Conservation (phyloP, 2,329 filamentous ascomycete genomes). For the Xylaria sp. region DNA sequence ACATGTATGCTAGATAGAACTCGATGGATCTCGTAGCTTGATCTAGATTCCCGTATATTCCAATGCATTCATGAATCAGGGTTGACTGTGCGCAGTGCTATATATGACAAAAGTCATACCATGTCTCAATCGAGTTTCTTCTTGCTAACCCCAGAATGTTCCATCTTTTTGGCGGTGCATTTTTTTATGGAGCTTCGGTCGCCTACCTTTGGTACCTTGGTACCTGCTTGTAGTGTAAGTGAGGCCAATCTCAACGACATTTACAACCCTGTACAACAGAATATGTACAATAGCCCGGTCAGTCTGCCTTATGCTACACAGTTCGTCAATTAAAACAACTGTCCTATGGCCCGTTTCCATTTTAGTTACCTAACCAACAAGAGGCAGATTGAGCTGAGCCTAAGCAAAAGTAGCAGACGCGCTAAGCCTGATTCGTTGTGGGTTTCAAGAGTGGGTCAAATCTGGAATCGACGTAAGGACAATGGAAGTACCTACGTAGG, state of each 20-base stretch:
- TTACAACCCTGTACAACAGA: not conserved
- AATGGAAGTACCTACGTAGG: not conserved
- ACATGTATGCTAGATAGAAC: conserved; percentile 71
- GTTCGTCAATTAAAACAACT: not conserved
- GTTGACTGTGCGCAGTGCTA: not conserved
- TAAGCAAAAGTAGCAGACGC: not conserved
- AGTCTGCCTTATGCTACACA: not conserved
- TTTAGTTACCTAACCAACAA: not conserved
- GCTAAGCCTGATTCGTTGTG: not conserved
- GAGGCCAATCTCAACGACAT: not conserved
- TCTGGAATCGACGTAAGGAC: not conserved
- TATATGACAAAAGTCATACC: conserved; percentile 12
- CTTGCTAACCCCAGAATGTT: conserved; percentile 26
- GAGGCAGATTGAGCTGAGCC: not conserved
- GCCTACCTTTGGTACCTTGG: not conserved
- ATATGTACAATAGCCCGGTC: not conserved
- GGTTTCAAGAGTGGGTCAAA: not conserved
- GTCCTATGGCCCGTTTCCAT: not conserved
- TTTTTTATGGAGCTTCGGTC: not conserved
- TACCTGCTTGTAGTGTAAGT: not conserved
- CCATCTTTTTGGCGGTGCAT: conserved; percentile 1
- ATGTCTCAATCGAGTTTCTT: conserved; percentile 1
- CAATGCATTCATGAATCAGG: not conserved
- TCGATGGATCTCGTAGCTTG: conserved; percentile 10
- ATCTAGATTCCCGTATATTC: conserved; percentile 6